Evolutionary conservation across 257 asterid genomes (phyloP).

Genomic region (Capsicum rhomboideum): DNA sequence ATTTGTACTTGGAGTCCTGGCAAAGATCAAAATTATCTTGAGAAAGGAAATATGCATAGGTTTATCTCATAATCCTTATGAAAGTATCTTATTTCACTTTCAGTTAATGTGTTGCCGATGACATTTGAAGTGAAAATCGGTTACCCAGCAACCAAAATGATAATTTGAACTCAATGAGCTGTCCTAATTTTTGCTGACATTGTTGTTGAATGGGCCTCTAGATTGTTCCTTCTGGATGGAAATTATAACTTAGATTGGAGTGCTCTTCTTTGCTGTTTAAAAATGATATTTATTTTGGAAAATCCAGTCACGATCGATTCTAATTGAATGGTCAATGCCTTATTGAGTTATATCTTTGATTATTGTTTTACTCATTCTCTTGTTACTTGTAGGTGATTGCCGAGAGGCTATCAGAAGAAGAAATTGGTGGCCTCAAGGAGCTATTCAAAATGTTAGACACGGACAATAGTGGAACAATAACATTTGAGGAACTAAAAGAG

Average conservation of each 20-base stretch:
- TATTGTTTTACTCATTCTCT: neutral
- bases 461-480: conserved; percentile 83
- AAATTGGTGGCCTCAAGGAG: conserved; percentile 88
- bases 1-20: neutral
- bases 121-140: neutral
- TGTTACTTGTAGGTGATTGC: conserved; percentile 61
- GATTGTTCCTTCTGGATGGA: neutral
- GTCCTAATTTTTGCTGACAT: neutral
- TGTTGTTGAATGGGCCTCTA: neutral
- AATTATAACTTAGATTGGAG: neutral
- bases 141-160: neutral
- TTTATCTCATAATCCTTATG: neutral
- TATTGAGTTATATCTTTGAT: neutral
- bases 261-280: neutral
- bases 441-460: conserved; percentile 89
- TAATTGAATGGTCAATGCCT: neutral
- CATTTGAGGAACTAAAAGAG: conserved; percentile 88
- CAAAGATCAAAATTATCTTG: neutral
- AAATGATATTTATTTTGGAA: neutral
- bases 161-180: neutral
- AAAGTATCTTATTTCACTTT: neutral
- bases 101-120: neutral
- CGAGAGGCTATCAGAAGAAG: conserved; percentile 87
- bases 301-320: neutral
- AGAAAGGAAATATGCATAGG: neutral